phyloP scores from a whole-genome alignment of 2,329 filamentous ascomycete species.

The Lizonia empirigonia region DNA sequence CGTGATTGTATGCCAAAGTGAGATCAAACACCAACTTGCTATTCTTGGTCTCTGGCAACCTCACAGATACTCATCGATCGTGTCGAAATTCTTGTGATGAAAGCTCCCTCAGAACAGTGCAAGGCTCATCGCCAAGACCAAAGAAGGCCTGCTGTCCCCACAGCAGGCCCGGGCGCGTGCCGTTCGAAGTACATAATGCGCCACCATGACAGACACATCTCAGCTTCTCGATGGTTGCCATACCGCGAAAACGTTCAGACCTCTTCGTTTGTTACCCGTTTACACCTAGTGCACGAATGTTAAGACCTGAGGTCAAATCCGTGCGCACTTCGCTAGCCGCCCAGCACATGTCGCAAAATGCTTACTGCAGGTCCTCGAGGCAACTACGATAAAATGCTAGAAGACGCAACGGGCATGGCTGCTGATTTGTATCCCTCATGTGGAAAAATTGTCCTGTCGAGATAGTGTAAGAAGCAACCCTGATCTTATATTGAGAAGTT shows the following conservation, averaged over 20 bases:
- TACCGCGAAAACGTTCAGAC: no score
- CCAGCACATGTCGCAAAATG: background rate
- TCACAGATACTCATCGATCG: background rate
- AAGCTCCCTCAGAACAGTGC: background rate
- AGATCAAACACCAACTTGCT: background rate
- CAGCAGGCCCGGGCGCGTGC: background rate
- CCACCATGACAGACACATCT: no score
- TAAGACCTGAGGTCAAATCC: no score
- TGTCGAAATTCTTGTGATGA: no score
- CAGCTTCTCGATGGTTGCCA: no score
- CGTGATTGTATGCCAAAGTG: background rate
- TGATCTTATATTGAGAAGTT: constrained; percentile 25
- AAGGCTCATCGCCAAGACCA: background rate
- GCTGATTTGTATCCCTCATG: background rate
- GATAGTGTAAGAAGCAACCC: constrained; percentile 18
- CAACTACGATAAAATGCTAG: background rate
- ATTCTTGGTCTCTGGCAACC: background rate
- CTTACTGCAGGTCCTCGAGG: background rate
- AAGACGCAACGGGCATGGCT: background rate
- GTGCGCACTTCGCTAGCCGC: background rate
- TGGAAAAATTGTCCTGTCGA: constrained; percentile 26
- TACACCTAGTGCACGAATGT: no score
- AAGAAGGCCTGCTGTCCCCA: constrained; percentile 8
- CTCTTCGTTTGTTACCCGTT: no score
- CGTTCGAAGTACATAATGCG: background rate